Evolutionary conservation across 345 rosid genomes (phyloP).

Genomic region (Corchorus olitorius): DNA sequence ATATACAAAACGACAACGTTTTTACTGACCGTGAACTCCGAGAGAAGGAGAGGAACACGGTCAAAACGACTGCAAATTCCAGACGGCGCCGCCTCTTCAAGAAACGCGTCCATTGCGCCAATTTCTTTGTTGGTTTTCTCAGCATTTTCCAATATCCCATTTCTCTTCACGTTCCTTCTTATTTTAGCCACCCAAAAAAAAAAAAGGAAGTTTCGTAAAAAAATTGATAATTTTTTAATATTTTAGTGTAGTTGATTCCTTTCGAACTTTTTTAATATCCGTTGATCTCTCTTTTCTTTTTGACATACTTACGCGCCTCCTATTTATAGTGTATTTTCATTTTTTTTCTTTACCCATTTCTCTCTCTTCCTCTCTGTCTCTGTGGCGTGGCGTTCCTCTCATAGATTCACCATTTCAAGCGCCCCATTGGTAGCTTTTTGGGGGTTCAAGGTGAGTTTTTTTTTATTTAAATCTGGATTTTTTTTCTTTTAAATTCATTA

Average conservation of each 20-base stretch:
- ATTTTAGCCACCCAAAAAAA: neutral
- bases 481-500: neutral
- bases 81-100: conserved; percentile 21
- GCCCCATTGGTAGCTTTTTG: neutral
- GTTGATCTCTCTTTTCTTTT: conserved; percentile 9
- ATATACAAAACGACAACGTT: neutral
- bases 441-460: conserved; percentile 12
- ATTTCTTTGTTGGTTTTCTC: neutral
- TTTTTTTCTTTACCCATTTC: neutral
- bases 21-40: neutral
- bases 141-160: neutral
- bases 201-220: neutral
- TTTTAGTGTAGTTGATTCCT: neutral
- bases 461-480: neutral
- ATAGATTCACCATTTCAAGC: neutral
- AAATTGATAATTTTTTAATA: neutral
- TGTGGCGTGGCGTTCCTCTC: neutral
- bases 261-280: conserved; percentile 10
- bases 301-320: neutral
- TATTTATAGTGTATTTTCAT: neutral
- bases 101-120: conserved; percentile 5
- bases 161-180: neutral
- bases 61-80: conserved; percentile 7
- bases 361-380: neutral
- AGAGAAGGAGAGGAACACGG: neutral